phyloP scores from a whole-genome alignment of 306 rosid genomes.

The Cercis canadensis region DNA sequence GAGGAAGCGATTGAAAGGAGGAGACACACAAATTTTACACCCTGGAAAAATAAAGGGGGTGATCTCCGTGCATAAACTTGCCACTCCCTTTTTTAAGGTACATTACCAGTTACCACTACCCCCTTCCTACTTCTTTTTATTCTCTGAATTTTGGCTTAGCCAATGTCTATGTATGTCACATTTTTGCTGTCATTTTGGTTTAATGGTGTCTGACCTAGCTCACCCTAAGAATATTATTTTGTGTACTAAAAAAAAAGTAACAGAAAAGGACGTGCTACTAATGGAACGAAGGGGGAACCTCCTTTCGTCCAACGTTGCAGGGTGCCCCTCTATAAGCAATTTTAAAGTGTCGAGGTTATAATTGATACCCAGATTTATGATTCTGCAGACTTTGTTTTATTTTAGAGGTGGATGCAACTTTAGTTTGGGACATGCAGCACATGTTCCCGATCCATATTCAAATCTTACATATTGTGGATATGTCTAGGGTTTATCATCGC shows the following conservation, averaged over 20 bases:
- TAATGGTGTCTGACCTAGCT: conserved; percentile 57
- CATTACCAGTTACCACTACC: conserved; percentile 54
- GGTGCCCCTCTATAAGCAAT: conserved; percentile 33
- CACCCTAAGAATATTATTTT: conserved; percentile 29
- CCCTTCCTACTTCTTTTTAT: conserved; percentile 21
- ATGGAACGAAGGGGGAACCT: conserved; percentile 47
- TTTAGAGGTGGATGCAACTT: conserved; percentile 30
- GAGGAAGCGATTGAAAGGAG: conserved; percentile 41
- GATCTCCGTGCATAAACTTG: conserved; percentile 47
- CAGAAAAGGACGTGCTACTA: conserved; percentile 49
- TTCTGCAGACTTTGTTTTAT: conserved; percentile 35
- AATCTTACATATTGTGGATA: conserved; percentile 38
- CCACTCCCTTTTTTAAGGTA: conserved; percentile 51
- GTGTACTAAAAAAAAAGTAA: conserved; percentile 41
- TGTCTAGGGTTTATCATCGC: conserved; percentile 59
- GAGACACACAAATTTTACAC: conserved; percentile 39
- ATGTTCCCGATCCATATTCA: conserved; percentile 52
- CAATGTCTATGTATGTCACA: conserved; percentile 66
- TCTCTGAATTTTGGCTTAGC: conserved; percentile 46
- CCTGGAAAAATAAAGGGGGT: conserved; percentile 36
- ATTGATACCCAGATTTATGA: conserved; percentile 48
- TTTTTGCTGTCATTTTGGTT: conserved; percentile 59
- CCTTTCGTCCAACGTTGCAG: conserved; percentile 46
- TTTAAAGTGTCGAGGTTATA: conserved; percentile 45
- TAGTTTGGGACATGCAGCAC: conserved; percentile 44